These are phyloP conservation scores for Thymus quinquecostatus DNA, from an alignment of 257 asterid genomes.

Conservation along the genomic window DNA sequence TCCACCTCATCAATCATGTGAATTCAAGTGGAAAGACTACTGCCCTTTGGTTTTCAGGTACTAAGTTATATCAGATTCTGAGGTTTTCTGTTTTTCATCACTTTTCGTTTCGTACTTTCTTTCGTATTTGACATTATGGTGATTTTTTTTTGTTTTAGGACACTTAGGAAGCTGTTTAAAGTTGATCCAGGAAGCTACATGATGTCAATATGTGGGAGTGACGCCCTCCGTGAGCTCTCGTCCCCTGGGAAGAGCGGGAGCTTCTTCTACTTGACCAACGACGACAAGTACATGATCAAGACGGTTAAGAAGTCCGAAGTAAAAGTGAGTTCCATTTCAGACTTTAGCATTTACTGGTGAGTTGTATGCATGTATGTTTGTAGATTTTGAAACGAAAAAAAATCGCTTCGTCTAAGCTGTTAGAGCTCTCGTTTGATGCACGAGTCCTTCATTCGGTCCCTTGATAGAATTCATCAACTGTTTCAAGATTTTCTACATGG, in stretches of 20 bases:
- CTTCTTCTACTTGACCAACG: constrained; percentile 86
- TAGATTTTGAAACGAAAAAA: no score
- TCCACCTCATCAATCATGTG: constrained; percentile 89
- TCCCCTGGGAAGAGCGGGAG: constrained; percentile 99
- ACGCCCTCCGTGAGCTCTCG: constrained; percentile 94
- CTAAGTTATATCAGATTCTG: background rate
- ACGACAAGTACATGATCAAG: constrained; percentile 94
- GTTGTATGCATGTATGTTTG: constrained; percentile 12
- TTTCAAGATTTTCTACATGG: background rate
- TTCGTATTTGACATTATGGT: background rate
- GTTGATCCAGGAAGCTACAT: constrained; percentile 97
- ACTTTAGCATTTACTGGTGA: constrained; percentile 16
- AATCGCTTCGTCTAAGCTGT: background rate
- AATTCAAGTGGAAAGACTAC: constrained; percentile 94
- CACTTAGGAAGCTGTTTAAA: constrained; percentile 77
- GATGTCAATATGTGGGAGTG: constrained; percentile 91
- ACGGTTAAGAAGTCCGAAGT: constrained; percentile 94
- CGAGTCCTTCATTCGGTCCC: background rate
- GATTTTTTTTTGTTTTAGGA: constrained; percentile 50
- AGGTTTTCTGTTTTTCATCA: background rate
- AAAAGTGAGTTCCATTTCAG: constrained; percentile 65
- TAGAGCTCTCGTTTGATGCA: background rate
- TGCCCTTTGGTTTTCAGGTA: constrained; percentile 92
- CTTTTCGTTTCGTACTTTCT: background rate
- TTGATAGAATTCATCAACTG: background rate